These are phyloP conservation scores for Phytopythium oedochilum DNA, from an alignment of 352 stramenopile species.

Conservation along the genomic window DNA sequence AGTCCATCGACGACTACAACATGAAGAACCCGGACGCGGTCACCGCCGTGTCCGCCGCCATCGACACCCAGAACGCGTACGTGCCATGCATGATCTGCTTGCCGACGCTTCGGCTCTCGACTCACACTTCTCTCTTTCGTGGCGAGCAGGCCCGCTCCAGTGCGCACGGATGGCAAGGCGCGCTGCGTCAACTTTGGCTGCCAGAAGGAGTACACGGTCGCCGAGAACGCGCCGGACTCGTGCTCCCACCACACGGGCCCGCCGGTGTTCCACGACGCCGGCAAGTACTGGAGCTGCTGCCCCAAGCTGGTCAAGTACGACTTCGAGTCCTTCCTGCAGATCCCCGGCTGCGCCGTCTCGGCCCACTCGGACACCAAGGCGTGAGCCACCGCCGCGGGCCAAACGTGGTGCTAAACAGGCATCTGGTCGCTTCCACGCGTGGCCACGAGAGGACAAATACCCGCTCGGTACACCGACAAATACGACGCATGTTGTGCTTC, in stretches of 20 bases:
- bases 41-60: constrained; percentile 70
- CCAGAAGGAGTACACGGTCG: constrained; percentile 90
- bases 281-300: constrained; percentile 94
- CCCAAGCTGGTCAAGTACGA: constrained; percentile 92
- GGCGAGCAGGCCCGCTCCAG: constrained; percentile 24
- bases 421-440: too few species aligned
- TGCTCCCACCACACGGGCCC: constrained; percentile 86
- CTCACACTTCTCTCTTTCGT: neutral
- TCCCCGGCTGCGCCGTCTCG: constrained; percentile 82
- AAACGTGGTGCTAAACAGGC: too few species aligned
- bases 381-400: neutral
- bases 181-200: constrained; percentile 91
- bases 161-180: constrained; percentile 84
- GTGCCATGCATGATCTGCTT: constrained; percentile 1
- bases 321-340: constrained; percentile 92
- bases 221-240: constrained; percentile 68
- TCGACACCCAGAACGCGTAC: constrained; percentile 50
- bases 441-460: too few species aligned
- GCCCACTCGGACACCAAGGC: constrained; percentile 77
- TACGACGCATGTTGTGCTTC: too few species aligned
- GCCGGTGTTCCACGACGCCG: constrained; percentile 91
- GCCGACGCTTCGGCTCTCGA: constrained; percentile 1
- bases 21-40: constrained; percentile 85
- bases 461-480: too few species aligned
- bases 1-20: constrained; percentile 94